Conservation (phyloP, 2,329 filamentous ascomycete genomes). For the Cladophialophora yegresii region DNA sequence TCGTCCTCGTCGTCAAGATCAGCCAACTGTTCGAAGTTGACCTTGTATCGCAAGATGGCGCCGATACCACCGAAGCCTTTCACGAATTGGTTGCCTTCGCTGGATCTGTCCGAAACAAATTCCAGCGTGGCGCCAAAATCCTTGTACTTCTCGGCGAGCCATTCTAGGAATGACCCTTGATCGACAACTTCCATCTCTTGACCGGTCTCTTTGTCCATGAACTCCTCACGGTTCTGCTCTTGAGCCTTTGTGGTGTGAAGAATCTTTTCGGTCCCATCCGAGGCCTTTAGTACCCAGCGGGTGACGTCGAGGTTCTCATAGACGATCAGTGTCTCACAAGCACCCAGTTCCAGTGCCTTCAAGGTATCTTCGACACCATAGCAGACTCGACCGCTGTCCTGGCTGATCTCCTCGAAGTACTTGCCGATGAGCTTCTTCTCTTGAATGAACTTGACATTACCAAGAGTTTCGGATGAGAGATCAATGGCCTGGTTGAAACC, state of each 20-base stretch:
- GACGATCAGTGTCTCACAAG: constrained; percentile 90
- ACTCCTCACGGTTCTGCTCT: constrained; percentile 76
- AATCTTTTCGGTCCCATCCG: constrained; percentile 69
- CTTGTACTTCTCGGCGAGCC: constrained; percentile 98
- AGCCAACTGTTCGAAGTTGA: constrained; percentile 98
- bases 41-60: constrained; percentile 96
- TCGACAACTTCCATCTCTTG: constrained; percentile 95
- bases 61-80: constrained; percentile 99
- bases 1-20: constrained; percentile 85
- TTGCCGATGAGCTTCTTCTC: constrained; percentile 99
- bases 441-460: constrained; percentile 99
- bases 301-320: constrained; percentile 97
- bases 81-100: constrained; percentile 98
- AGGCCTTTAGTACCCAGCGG: constrained; percentile 84
- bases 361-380: constrained; percentile 98
- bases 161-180: constrained; percentile 94
- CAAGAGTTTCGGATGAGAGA: constrained; percentile 87
- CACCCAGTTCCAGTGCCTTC: constrained; percentile 93
- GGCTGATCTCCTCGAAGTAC: constrained; percentile 98
- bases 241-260: constrained; percentile 87
- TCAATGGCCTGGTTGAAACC: constrained; percentile 99
- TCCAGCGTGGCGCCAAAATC: constrained; percentile 94
- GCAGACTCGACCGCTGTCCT: constrained; percentile 94
- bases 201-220: constrained; percentile 93
- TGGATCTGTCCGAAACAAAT: constrained; percentile 96